Percentiles rank a stretch among this genome's conserved stretches.
Evolutionary conservation across 257 asterid species (phyloP).

Genomic region (Lantana camara): DNA sequence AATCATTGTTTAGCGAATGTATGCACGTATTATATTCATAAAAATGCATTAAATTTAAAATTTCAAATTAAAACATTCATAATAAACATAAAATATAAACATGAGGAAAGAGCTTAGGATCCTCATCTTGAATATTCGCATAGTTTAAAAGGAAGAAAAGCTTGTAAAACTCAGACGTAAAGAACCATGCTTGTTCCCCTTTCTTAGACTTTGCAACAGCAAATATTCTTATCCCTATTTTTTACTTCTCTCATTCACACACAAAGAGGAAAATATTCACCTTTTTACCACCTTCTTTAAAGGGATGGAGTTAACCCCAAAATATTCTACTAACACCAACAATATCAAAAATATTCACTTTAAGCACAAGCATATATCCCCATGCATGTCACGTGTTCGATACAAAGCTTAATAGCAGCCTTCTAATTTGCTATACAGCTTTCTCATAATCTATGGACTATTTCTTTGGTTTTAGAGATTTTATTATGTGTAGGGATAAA

Average conservation of each 20-base stretch:
- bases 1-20: too few relatives aligned
- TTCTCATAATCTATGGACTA: slow-evolving; percentile 17
- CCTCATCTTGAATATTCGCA: slow-evolving; percentile 28
- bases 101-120: slow-evolving; percentile 32
- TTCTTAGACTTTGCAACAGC: slow-evolving; percentile 15
- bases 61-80: not conserved
- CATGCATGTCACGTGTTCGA: slow-evolving; percentile 40
- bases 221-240: slow-evolving; percentile 21
- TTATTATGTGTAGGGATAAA: too few relatives aligned
- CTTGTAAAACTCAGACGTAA: slow-evolving; percentile 21
- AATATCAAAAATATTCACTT: slow-evolving; percentile 24
- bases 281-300: slow-evolving; percentile 26
- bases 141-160: slow-evolving; percentile 22
- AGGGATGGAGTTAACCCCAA: slow-evolving; percentile 24
- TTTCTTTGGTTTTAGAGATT: not conserved
- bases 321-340: slow-evolving; percentile 26
- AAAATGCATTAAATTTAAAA: not conserved
- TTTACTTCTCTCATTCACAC: slow-evolving; percentile 7
- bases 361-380: slow-evolving; percentile 32
- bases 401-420: slow-evolving; percentile 29
- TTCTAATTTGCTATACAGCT: slow-evolving; percentile 23
- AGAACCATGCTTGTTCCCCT: slow-evolving; percentile 29
- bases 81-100: not conserved
- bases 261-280: slow-evolving; percentile 4
- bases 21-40: too few relatives aligned